Evolutionary conservation across 495 filamentous ascomycete species (phyloP).

Genomic region (Aspergillus carlsbadensis): DNA sequence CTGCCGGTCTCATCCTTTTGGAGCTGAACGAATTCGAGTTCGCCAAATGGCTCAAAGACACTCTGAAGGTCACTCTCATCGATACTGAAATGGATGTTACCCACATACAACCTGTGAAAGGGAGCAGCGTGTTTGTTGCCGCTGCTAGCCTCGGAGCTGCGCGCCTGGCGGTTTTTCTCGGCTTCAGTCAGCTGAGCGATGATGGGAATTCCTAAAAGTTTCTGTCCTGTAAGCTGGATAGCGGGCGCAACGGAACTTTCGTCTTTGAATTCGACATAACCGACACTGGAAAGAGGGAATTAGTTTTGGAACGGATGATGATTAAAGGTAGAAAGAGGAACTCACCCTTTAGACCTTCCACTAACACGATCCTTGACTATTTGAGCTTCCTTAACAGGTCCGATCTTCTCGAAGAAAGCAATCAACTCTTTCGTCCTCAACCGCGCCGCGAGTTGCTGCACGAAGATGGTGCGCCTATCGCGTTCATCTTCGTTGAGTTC

Average conservation of each 20-base stretch:
- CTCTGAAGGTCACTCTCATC: slow-evolving; percentile 95
- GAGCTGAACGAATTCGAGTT: slow-evolving; percentile 94
- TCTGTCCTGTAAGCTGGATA: slow-evolving; percentile 98
- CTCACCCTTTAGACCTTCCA: slow-evolving; percentile 95
- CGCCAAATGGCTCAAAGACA: slow-evolving; percentile 97
- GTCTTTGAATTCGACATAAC: slow-evolving; percentile 98
- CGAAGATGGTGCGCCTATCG: slow-evolving; percentile 95
- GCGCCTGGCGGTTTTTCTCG: slow-evolving; percentile 98
- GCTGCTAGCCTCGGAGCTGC: slow-evolving; percentile 69
- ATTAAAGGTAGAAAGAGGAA: slow-evolving; percentile 14
- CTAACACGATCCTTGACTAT: slow-evolving; percentile 99
- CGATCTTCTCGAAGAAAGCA: slow-evolving; percentile 94
- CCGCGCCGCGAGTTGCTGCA: slow-evolving; percentile 93
- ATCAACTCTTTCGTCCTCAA: slow-evolving; percentile 90
- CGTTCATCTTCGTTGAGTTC: slow-evolving; percentile 92
- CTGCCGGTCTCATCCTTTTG: slow-evolving; percentile 92
- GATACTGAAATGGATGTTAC: slow-evolving; percentile 99
- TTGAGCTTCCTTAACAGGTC: slow-evolving; percentile 94
- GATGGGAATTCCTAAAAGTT: slow-evolving; percentile 96
- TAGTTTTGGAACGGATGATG: slow-evolving; percentile 6
- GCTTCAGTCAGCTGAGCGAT: slow-evolving; percentile 98
- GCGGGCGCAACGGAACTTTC: slow-evolving; percentile 92
- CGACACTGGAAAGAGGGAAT: slow-evolving; percentile 68
- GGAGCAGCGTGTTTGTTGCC: slow-evolving; percentile 73
- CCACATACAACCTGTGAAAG: slow-evolving; percentile 98